Evolutionary conservation across 192 early-diverging fungal genomes (phyloP).

Genomic region (Neocallimastix lanati): DNA sequence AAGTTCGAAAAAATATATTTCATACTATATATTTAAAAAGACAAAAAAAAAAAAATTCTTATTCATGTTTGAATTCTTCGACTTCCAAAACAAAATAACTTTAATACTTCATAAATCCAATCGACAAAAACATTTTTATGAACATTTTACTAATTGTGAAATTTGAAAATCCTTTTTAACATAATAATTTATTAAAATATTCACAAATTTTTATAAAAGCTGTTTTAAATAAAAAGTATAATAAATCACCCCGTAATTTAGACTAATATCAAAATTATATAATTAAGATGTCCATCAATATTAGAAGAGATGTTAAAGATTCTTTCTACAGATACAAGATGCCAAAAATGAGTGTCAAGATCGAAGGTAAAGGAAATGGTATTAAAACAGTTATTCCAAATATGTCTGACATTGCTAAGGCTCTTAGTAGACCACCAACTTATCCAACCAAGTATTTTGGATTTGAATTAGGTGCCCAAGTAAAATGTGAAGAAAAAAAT

Average conservation of each 20-base stretch:
- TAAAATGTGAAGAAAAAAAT: slow-evolving; percentile 69
- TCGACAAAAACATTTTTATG: background rate
- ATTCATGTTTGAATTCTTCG: background rate
- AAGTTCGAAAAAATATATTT: background rate
- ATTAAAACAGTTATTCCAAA: slow-evolving; percentile 97
- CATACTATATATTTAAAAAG: background rate
- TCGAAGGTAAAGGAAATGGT: slow-evolving; percentile 97
- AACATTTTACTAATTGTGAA: background rate
- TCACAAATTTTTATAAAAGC: too few relatives aligned
- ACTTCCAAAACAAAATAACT: background rate
- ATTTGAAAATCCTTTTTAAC: background rate
- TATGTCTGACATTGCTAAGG: slow-evolving; percentile 82
- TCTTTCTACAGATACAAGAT: slow-evolving; percentile 98
- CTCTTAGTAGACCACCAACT: slow-evolving; percentile 67
- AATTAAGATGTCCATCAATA: background rate
- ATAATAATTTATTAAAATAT: too few relatives aligned
- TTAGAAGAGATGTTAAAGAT: slow-evolving; percentile 30
- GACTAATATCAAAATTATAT: background rate
- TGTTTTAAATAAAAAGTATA: too few relatives aligned
- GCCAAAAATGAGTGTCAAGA: slow-evolving; percentile 64
- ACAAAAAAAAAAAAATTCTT: background rate
- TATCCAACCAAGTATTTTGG: slow-evolving; percentile 91
- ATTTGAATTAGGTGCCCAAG: slow-evolving; percentile 84
- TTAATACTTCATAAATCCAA: background rate
- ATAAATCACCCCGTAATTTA: background rate